These are phyloP conservation scores for Camelina neglecta DNA, from an alignment of 345 rosid genomes.

Conservation along the genomic window DNA sequence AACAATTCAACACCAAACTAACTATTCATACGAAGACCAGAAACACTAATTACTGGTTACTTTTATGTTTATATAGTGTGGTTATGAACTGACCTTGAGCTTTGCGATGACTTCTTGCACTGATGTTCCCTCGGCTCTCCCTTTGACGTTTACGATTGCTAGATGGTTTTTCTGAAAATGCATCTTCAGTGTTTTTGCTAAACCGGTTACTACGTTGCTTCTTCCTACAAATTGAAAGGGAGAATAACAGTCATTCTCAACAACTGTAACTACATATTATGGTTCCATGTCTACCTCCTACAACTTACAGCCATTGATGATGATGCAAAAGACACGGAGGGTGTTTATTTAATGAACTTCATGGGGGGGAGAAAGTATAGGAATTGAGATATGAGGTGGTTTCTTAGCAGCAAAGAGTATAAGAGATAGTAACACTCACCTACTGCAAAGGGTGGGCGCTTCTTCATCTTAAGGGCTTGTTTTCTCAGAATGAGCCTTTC, in stretches of 20 bases:
- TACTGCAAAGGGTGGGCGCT: slow-evolving; percentile 84
- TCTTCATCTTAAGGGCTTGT: slow-evolving; percentile 87
- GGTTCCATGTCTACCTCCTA: slow-evolving; percentile 1
- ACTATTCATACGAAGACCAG: neutral
- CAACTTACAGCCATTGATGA: slow-evolving; percentile 5
- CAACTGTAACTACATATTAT: neutral
- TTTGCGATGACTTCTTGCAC: slow-evolving; percentile 80
- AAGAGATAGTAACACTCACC: slow-evolving; percentile 50
- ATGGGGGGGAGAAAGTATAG: neutral
- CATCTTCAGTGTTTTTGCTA: slow-evolving; percentile 69
- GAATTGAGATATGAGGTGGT: neutral
- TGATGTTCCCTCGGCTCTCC: slow-evolving; percentile 94
- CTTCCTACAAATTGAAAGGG: slow-evolving; percentile 53
- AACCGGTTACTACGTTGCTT: slow-evolving; percentile 78
- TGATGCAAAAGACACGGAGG: neutral
- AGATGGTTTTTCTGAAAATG: slow-evolving; percentile 84
- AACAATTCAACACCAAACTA: slow-evolving; percentile 6
- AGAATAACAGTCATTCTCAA: neutral
- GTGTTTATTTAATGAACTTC: slow-evolving; percentile 6
- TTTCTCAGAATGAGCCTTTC: slow-evolving; percentile 87
- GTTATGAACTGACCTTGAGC: slow-evolving; percentile 67
- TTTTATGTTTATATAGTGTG: neutral
- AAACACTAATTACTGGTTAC: slow-evolving; percentile 3
- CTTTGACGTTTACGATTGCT: slow-evolving; percentile 86
- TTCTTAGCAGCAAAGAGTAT: slow-evolving; percentile 21